These are phyloP conservation scores for Alternaria triticina DNA, from an alignment of 2,329 filamentous ascomycete species.

Conservation along the genomic window DNA sequence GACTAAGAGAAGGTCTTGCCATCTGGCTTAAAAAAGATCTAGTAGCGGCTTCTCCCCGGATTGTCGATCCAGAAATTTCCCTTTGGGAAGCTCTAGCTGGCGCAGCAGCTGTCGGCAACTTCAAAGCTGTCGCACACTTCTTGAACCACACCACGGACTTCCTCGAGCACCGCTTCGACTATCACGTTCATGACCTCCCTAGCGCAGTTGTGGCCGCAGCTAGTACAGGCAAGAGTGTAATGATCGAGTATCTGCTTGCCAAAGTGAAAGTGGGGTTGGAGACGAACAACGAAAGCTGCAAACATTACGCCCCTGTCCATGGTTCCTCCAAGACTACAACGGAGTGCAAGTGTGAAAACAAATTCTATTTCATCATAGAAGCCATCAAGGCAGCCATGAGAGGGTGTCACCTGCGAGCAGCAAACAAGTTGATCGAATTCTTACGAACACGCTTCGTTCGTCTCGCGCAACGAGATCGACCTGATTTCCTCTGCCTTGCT, in stretches of 20 bases:
- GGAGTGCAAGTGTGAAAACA: neutral
- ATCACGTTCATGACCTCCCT: neutral
- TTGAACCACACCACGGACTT: neutral
- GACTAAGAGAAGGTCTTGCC: neutral
- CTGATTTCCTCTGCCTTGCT: neutral
- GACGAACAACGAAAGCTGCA: neutral
- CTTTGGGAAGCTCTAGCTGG: neutral
- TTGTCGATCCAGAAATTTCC: neutral
- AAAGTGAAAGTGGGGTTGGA: neutral
- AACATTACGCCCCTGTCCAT: neutral
- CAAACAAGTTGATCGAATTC: neutral
- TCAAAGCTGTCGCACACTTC: neutral
- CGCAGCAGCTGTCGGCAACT: neutral
- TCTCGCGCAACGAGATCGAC: neutral
- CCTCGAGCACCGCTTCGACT: neutral
- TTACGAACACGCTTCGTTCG: neutral
- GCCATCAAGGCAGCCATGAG: neutral
- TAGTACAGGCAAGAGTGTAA: neutral
- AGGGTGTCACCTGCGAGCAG: neutral
- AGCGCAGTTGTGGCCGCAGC: neutral
- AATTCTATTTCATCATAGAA: neutral
- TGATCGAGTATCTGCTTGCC: neutral
- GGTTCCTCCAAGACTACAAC: neutral
- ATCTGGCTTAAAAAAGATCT: neutral
- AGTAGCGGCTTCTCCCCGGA: neutral